These are phyloP conservation scores for Escovopsis sp. DNA, from an alignment of 2,329 filamentous ascomycete genomes.

Conservation along the genomic window DNA sequence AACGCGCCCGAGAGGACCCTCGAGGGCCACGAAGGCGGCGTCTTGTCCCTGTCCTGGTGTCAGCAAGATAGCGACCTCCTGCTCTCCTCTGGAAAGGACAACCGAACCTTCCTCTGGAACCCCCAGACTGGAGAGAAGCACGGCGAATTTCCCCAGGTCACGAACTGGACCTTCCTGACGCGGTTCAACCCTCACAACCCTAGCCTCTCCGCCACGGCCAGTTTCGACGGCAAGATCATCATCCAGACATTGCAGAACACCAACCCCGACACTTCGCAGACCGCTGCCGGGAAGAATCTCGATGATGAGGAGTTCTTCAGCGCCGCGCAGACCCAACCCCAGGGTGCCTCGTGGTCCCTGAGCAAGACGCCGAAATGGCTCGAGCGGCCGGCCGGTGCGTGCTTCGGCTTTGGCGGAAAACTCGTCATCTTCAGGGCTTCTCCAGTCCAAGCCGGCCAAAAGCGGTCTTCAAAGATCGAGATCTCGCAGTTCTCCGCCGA, in stretches of 20 bases:
- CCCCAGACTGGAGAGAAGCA: slow-evolving; percentile 76
- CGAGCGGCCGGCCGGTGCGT: slow-evolving; percentile 68
- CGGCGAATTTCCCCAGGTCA: slow-evolving; percentile 90
- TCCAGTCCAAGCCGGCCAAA: slow-evolving; percentile 45
- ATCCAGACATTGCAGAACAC: slow-evolving; percentile 92
- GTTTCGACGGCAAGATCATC: slow-evolving; percentile 92
- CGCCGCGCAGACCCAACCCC: slow-evolving; percentile 80
- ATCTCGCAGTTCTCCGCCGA: slow-evolving; percentile 87
- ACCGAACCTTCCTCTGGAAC: slow-evolving; percentile 91
- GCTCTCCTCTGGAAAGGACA: slow-evolving; percentile 92
- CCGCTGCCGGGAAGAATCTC: slow-evolving; percentile 50
- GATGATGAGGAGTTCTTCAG: slow-evolving; percentile 96
- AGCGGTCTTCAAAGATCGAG: slow-evolving; percentile 57
- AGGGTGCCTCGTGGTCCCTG: slow-evolving; percentile 79
- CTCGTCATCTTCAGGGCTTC: slow-evolving; percentile 59
- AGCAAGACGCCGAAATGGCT: slow-evolving; percentile 81
- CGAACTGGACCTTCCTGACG: slow-evolving; percentile 98
- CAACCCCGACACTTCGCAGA: slow-evolving; percentile 58
- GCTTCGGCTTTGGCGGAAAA: slow-evolving; percentile 93
- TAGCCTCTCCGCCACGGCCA: slow-evolving; percentile 81
- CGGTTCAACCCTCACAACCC: slow-evolving; percentile 90
- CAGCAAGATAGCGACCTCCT: slow-evolving; percentile 76
- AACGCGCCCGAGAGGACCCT: slow-evolving; percentile 84
- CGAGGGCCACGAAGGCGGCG: slow-evolving; percentile 84
- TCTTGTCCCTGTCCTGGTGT: slow-evolving; percentile 93